Conservation (phyloP, 345 rosid genomes). For the Moringa oleifera region DNA sequence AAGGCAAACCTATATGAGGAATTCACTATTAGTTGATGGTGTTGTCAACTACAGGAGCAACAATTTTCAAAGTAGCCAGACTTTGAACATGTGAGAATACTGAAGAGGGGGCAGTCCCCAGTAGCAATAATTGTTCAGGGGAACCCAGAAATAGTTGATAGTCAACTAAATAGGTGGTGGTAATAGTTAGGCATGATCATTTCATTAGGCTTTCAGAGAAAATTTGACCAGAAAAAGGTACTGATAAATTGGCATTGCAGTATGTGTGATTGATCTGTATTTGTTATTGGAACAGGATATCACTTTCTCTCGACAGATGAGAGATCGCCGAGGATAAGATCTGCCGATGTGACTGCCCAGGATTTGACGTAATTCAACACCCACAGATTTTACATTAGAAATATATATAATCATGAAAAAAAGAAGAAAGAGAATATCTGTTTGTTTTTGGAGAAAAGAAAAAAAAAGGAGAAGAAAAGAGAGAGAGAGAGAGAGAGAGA, state of each 20-base stretch:
- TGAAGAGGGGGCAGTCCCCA: no score
- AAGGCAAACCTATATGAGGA: no score
- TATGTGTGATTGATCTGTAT: constrained; percentile 6
- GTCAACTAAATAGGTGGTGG: constrained; percentile 4
- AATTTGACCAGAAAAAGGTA: no score
- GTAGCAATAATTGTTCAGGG: no score
- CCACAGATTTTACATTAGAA: not conserved
- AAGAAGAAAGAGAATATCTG: no score
- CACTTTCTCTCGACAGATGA: constrained; percentile 42
- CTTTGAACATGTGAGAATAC: not conserved
- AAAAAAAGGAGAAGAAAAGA: constrained; percentile 7
- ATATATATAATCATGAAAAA: not conserved
- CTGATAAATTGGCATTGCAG: no score
- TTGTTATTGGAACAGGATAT: constrained; percentile 31
- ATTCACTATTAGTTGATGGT: no score
- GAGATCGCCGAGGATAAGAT: constrained; percentile 55
- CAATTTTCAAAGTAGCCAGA: no score
- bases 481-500: not conserved
- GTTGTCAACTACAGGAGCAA: no score
- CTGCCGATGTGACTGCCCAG: constrained; percentile 42
- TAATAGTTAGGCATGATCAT: not conserved
- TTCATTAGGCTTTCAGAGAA: no score
- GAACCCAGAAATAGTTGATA: no score
- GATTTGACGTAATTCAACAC: constrained; percentile 28
- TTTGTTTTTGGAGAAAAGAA: not conserved